Evolutionary conservation across 768 basidiomycete species (phyloP), one percentile per base, ranked within the genome.

Genomic region (Albatrellus ellisii): DNA sequence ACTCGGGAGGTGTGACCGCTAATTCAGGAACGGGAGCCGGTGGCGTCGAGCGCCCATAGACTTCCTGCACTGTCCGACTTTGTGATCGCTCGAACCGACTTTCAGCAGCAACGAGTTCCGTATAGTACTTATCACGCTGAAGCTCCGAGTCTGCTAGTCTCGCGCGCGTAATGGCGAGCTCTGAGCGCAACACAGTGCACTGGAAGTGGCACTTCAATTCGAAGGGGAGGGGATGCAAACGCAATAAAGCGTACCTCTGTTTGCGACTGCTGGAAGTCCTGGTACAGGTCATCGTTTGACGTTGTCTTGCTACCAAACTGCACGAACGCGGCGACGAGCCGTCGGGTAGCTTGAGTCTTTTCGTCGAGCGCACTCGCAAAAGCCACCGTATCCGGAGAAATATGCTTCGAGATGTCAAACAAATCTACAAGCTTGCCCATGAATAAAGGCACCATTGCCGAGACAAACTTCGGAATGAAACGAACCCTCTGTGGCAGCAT

Each of bases 61-160:
- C 20, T 26, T 39, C 39, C 35, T 49, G 50, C 10, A 80, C 70
- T 0, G 73, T 69, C 34, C 60, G 60, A 49, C 79, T 81, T 46
- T 63, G 67, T 21, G 71, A 52, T 42, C 82, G 69, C 46, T 83
- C 82, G 29, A 72, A 59, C 18, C 77, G 76, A 43, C 63, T 75
- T 57, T 85, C 77, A 2, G 75, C 69, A 5, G 61, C 59, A 12
- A 69, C 54, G 24, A 85, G 72, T 17, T 70, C 66, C 27, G 66
- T 61, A 43, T 67, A 66, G 47, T 68, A 73, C 49, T 58, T 59
- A 22, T 72, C 67, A 41, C 63, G 69, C 49, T 72, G 66, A 21
- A 59, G 54, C 49, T 74, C 63, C 0, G 62, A 63, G 40, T 79
- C 74, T 38, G 64, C 57, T 31, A 84, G 58, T 51, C 65, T 63